These are phyloP conservation scores for Paramecium biaurelia DNA, from an alignment of 73 alveolate genomes.

Conservation along the genomic window DNA sequence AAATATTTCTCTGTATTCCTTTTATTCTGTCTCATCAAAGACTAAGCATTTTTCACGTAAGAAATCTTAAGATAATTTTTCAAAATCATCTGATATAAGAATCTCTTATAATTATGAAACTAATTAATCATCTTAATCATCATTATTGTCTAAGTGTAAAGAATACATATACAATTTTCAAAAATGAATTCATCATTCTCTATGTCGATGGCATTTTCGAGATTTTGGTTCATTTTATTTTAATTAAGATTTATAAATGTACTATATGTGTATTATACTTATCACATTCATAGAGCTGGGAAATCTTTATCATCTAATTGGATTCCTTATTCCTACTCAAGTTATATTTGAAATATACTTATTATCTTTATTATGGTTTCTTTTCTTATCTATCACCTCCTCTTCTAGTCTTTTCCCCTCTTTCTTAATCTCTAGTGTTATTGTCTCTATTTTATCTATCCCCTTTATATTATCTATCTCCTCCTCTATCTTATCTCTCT, in stretches of 20 bases:
- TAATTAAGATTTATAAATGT: conserved; percentile 15
- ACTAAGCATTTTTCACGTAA: neutral
- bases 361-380: conserved; percentile 1
- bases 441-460: neutral
- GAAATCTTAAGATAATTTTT: conserved; percentile 6
- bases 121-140: neutral
- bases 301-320: conserved; percentile 6
- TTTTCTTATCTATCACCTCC: conserved; percentile 24
- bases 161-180: neutral
- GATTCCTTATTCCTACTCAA: neutral
- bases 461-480: neutral
- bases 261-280: conserved; percentile 15
- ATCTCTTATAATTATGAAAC: neutral
- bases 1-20: neutral
- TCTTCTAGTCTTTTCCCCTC: neutral
- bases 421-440: neutral
- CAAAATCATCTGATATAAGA: conserved; percentile 34
- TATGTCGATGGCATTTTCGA: neutral
- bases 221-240: neutral
- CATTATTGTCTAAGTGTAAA: neutral
- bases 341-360: neutral
- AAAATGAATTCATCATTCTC: neutral
- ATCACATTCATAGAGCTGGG: conserved; percentile 40
- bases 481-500: neutral
- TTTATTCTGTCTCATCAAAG: neutral